phyloP scores from a whole-genome alignment of 345 rosid genomes.

The Citrus inodora region DNA sequence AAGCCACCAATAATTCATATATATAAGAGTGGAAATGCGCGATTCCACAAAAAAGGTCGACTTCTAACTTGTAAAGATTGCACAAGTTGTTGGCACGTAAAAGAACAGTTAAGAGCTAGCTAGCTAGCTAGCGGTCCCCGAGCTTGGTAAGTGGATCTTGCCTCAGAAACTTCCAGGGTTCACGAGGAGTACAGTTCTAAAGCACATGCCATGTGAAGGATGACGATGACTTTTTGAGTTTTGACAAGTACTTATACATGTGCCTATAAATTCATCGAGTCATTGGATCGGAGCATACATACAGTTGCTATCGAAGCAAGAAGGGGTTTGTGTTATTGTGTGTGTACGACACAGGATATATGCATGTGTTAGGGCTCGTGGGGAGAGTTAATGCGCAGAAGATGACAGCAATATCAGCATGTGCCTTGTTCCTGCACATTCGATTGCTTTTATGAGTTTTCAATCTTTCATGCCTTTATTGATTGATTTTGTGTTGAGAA shows the following conservation, averaged over 20 bases:
- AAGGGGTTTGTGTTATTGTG: background rate
- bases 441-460: background rate
- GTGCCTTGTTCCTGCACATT: constrained; percentile 15
- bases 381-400: constrained; percentile 13
- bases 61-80: background rate
- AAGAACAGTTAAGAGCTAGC: background rate
- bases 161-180: constrained; percentile 26
- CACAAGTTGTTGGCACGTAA: background rate
- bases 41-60: background rate
- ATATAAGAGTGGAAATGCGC: background rate
- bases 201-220: constrained; percentile 30
- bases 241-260: too few relatives aligned
- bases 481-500: background rate
- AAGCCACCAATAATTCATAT: too few relatives aligned
- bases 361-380: constrained; percentile 8
- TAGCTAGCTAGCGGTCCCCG: constrained; percentile 30
- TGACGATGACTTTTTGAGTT: constrained; percentile 21
- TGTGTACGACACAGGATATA: background rate
- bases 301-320: background rate
- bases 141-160: background rate
- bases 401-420: constrained; percentile 20
- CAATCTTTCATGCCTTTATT: background rate
- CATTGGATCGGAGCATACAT: too few relatives aligned
- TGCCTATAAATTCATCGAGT: too few relatives aligned
- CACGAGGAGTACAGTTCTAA: constrained; percentile 17